Conservation (phyloP, 2,329 filamentous ascomycete species). For the Fusarium marasasianum region DNA sequence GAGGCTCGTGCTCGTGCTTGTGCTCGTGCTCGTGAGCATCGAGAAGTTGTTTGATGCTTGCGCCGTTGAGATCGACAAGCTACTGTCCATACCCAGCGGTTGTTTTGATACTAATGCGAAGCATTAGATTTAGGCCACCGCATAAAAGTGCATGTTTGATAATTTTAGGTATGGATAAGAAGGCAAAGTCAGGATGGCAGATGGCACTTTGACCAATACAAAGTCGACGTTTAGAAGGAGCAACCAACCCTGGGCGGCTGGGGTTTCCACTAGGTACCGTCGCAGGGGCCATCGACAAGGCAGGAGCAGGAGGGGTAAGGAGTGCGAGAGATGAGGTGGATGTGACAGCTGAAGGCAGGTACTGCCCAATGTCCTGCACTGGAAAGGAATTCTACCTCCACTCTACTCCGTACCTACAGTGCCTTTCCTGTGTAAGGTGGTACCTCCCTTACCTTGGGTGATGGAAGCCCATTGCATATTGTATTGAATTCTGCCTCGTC, state of each 20-base stretch:
- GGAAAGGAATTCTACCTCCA: not conserved
- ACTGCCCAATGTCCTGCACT: not conserved
- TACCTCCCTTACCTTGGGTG: not conserved
- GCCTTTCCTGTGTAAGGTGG: not conserved
- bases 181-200: not conserved
- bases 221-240: not conserved
- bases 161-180: not conserved
- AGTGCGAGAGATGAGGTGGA: slow-evolving; percentile 5
- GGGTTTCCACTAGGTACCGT: not conserved
- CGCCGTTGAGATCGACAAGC: slow-evolving; percentile 10
- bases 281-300: slow-evolving; percentile 1
- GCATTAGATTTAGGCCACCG: slow-evolving; percentile 23
- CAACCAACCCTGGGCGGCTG: not conserved
- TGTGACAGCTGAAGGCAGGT: not conserved
- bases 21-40: slow-evolving; percentile 17
- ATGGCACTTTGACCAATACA: not conserved
- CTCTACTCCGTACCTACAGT: too few species aligned
- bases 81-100: not conserved
- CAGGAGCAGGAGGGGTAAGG: slow-evolving; percentile 23
- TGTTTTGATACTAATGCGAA: slow-evolving; percentile 22
- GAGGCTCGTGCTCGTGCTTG: slow-evolving; percentile 29
- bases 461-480: not conserved
- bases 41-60: slow-evolving; percentile 11
- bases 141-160: slow-evolving; percentile 18
- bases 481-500: slow-evolving; percentile 20